These are phyloP conservation scores for Xylariaceae sp. DNA, from an alignment of 2,329 filamentous ascomycete genomes.

Conservation along the genomic window DNA sequence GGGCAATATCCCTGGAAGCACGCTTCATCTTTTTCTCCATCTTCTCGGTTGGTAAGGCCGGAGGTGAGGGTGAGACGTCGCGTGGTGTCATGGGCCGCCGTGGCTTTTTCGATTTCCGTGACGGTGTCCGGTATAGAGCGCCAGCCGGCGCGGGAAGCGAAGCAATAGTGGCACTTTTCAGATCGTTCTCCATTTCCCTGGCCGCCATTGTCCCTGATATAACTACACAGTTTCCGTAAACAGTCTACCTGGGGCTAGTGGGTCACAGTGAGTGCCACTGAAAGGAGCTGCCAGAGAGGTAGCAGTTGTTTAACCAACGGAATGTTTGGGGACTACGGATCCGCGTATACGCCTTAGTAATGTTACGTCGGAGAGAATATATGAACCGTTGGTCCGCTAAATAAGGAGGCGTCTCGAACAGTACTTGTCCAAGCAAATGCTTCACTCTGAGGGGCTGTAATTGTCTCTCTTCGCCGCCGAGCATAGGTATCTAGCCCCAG, in stretches of 20 bases:
- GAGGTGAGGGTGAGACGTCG: slow-evolving; percentile 53
- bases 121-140: slow-evolving; percentile 67
- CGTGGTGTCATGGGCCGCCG: slow-evolving; percentile 63
- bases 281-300: slow-evolving; percentile 11
- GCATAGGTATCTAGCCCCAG: slow-evolving; percentile 24
- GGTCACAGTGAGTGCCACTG: slow-evolving; percentile 13
- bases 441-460: slow-evolving; percentile 22
- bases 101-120: slow-evolving; percentile 56
- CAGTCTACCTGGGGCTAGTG: background rate
- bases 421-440: slow-evolving; percentile 1
- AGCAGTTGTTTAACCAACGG: background rate
- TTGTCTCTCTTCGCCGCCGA: slow-evolving; percentile 17
- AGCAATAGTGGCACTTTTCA: slow-evolving; percentile 49
- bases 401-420: background rate
- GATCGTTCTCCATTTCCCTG: slow-evolving; percentile 61
- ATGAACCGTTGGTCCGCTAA: background rate
- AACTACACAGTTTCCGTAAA: background rate
- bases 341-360: background rate
- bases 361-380: background rate
- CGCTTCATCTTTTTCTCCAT: slow-evolving; percentile 44
- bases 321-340: background rate
- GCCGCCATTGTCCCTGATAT: slow-evolving; percentile 40
- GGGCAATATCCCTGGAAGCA: slow-evolving; percentile 52
- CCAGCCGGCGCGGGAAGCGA: slow-evolving; percentile 64
- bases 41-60: slow-evolving; percentile 38